Base-by-base conservation (phyloP, 306 rosid species). In the Rosa multiflora region DNA sequence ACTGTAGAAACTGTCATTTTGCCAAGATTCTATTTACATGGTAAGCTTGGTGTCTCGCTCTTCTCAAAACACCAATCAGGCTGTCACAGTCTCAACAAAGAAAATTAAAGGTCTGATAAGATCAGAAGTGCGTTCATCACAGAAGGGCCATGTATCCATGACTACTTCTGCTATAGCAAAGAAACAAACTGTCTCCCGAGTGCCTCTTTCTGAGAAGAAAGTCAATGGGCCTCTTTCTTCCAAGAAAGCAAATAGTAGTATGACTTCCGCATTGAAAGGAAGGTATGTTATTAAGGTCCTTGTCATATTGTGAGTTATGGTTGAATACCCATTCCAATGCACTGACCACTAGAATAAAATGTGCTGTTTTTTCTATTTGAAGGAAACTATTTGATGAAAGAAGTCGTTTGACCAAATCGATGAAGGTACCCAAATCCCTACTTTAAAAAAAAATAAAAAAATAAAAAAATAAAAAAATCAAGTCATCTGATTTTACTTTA, bases 11-110 rank as follows among this genome's bases (percentile, higher is more conserved):
- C 92, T 94, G 47, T 74, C 88, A 35, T 81, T 88, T 80, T 92
- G 99, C 85, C 99, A 85, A 91, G 97, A 92, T 80, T 88, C 97
- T 67, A 62, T 91, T 55, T 87, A 88, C 82, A 91, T 91, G 92
- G 63, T 87, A 56, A 92, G 85, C 67, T 87, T 94, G 86, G 91
- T 90, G 20, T 89, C 95, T 76, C 89, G 97, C 55, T 88, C 88
- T 70, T 89, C 88, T 85, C 93, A 82, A 86, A 73, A 67, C 46
- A 78, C 66, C 29, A 69, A 78, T 67, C 79, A 11, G 64, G 64
- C 67, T 55, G 67, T 73, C 75, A 66, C 77, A 5, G 83, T 64
- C 56, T 79, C 88, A 8, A 44, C 75, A 32, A 91, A 79, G 87
- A 90, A 88, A 80, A 47, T 15, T 76, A 86, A 70, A 64, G 84